phyloP scores from a whole-genome alignment of 2,329 filamentous ascomycete genomes.

The Fusarium kyushuense region DNA sequence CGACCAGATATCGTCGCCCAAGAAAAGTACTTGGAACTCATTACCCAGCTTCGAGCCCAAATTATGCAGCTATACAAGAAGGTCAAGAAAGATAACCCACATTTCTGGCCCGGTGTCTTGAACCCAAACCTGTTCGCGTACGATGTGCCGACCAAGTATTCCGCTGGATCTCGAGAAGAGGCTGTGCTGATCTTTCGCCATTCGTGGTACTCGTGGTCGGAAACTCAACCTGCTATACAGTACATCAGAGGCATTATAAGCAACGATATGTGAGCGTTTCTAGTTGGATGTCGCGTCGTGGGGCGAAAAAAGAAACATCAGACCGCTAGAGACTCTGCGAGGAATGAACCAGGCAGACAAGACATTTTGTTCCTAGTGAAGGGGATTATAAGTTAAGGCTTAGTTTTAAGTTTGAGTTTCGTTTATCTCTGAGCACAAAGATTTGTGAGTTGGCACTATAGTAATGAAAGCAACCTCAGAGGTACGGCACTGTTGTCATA shows the following conservation, averaged over 20 bases:
- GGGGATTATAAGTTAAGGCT: neutral
- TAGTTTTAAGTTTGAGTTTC: neutral
- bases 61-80: constrained; percentile 4
- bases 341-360: neutral
- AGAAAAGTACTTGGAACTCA: neutral
- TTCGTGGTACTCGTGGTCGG: constrained; percentile 27
- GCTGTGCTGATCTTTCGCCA: constrained; percentile 23
- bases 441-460: too few relatives aligned
- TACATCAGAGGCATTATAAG: neutral
- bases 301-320: neutral
- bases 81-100: constrained; percentile 8
- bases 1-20: constrained; percentile 2
- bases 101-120: constrained; percentile 21
- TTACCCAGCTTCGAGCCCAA: constrained; percentile 6
- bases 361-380: neutral
- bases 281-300: neutral
- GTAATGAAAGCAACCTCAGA: neutral
- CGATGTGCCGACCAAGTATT: neutral
- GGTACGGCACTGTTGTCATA: neutral
- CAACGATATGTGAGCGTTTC: neutral
- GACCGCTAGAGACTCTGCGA: neutral
- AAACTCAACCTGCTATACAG: constrained; percentile 14
- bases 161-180: constrained; percentile 8
- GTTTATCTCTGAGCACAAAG: neutral
- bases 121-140: constrained; percentile 15